phyloP scores from a whole-genome alignment of 768 basidiomycete genomes.

The Leccinum subgranulosum region DNA sequence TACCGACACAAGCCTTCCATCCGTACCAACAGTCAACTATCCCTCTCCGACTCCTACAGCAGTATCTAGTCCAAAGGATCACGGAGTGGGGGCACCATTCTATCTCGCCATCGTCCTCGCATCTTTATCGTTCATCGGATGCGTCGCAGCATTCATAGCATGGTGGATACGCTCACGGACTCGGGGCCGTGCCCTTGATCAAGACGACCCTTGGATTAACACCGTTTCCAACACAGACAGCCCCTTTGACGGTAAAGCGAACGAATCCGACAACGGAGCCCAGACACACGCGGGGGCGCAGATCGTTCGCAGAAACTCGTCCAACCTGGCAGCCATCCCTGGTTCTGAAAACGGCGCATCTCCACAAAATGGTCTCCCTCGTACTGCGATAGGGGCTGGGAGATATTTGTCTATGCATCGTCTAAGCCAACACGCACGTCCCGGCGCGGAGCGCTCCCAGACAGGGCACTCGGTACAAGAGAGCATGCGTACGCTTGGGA shows the following conservation, averaged over 20 bases:
- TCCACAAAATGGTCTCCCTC: neutral
- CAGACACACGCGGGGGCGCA: constrained; percentile 14
- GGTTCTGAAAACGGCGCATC: neutral
- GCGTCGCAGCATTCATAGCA: constrained; percentile 44
- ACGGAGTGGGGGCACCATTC: constrained; percentile 36
- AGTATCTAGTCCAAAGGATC: constrained; percentile 17
- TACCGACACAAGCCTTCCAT: constrained; percentile 21
- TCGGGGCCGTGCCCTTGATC: constrained; percentile 34
- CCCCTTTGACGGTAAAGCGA: neutral
- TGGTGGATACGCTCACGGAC: constrained; percentile 45
- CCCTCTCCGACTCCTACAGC: constrained; percentile 25
- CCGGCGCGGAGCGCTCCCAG: constrained; percentile 11
- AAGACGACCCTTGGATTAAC: constrained; percentile 30
- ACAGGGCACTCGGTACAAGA: constrained; percentile 27
- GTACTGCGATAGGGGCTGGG: neutral
- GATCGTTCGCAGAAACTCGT: constrained; percentile 15
- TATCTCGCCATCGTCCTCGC: constrained; percentile 52
- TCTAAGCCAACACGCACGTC: constrained; percentile 5
- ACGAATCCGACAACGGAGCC: constrained; percentile 1
- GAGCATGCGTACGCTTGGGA: constrained; percentile 39
- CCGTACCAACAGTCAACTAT: constrained; percentile 22
- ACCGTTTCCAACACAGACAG: constrained; percentile 2
- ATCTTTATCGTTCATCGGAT: constrained; percentile 42
- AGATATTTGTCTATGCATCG: neutral
- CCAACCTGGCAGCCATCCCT: constrained; percentile 13